A percentile compares a stretch with the other conserved stretches of the same genome.
These are phyloP conservation scores for Fusarium decemcellulare DNA, from an alignment of 2,329 filamentous ascomycete species.

Conservation along the genomic window DNA sequence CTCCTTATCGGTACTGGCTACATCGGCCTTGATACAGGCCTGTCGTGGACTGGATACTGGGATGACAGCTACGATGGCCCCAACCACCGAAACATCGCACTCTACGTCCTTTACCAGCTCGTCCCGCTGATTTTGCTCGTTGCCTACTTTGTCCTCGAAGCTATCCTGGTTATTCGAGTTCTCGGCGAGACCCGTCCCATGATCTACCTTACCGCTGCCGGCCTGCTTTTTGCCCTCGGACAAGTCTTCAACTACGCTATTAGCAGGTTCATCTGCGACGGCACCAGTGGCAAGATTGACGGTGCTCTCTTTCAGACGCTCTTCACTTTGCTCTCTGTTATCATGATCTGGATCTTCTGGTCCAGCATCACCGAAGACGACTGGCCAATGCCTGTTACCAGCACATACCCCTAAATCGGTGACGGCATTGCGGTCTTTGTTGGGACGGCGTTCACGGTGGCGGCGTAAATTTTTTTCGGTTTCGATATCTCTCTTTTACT, in stretches of 20 bases:
- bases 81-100: slow-evolving; percentile 83
- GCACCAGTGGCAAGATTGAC: slow-evolving; percentile 88
- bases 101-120: slow-evolving; percentile 96
- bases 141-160: slow-evolving; percentile 87
- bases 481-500: slow-evolving; percentile 49
- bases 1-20: slow-evolving; percentile 94
- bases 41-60: slow-evolving; percentile 87
- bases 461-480: slow-evolving; percentile 41
- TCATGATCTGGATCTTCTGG: slow-evolving; percentile 95
- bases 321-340: slow-evolving; percentile 88
- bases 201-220: slow-evolving; percentile 84
- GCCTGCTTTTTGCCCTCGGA: slow-evolving; percentile 87
- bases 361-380: slow-evolving; percentile 99
- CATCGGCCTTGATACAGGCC: slow-evolving; percentile 94
- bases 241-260: slow-evolving; percentile 98
- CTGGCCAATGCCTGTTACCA: slow-evolving; percentile 78
- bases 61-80: slow-evolving; percentile 74
- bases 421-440: slow-evolving; percentile 26
- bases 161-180: slow-evolving; percentile 85
- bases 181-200: slow-evolving; percentile 94
- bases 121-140: slow-evolving; percentile 91
- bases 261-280: slow-evolving; percentile 90
- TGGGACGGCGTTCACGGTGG: slow-evolving; percentile 43
- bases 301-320: slow-evolving; percentile 93
- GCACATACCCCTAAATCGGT: slow-evolving; percentile 55